Base-by-base conservation (phyloP, 805 yeast species). In the Saccharomycopsis sp. region DNA sequence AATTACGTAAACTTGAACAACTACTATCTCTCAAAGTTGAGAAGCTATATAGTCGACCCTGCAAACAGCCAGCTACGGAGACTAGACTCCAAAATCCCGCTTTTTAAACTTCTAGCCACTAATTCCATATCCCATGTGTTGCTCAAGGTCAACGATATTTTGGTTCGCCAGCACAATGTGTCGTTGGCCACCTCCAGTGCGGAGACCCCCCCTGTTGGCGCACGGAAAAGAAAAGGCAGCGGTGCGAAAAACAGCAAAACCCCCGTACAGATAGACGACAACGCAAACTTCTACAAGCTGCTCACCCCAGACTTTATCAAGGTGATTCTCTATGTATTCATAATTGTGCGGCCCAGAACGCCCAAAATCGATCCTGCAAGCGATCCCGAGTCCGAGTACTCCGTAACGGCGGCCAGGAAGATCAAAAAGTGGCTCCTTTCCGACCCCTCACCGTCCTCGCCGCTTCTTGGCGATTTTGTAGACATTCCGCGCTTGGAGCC, bases 41-140 rank as follows among this genome's bases (percentile, higher is more conserved):
- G 72, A 56, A 24, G 48, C 16, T 44, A 44, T 12, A 44, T 44
- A 4, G 12, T 44, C 4, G 48, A 44, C 7, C n/a, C n/a, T 7
- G 21, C 60, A 52, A 18, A 55, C 62, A 56, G 64, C 64, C 56
- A 64, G 50, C 50, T 51, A 54, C 16, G 44, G 55, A 47, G 55
- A 47, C 52, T 55, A 20, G 60, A 63, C 21, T 40, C 64, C 12
- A 51, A 56, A 23, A 68, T 76, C 1, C 84, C 84, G 1, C 66
- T 80, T 23, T 64, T 81, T 4, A 79, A 77, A 63, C 70, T 81
- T 8, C 59, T 81, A 15, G 74, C 77, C 4, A 51, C 69, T 2
- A 76, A 78, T 61, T 75, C 82, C 0, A 72, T 79, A 18, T 79
- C 77, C 50, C 81, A 80, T 66, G 58, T 41, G 12, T 72, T 70